Conservation (phyloP, 306 rosid species). For the Citrullus mucosospermus region DNA sequence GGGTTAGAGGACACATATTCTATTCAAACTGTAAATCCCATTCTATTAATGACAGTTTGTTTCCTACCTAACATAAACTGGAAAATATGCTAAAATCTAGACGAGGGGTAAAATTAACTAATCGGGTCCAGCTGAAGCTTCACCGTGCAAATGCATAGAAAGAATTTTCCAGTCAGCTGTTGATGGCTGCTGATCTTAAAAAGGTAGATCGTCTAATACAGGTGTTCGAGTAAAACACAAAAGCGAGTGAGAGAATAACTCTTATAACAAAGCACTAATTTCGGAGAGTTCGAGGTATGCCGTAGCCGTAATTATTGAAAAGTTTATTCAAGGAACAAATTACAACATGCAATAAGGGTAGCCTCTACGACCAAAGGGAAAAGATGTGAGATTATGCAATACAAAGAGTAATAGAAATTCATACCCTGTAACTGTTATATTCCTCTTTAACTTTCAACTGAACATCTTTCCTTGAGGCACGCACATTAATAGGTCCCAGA, state of each 20-base stretch:
- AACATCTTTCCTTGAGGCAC: slow-evolving; percentile 72
- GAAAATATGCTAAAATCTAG: background rate
- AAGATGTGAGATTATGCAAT: background rate
- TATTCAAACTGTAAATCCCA: background rate
- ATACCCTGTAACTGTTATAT: slow-evolving; percentile 86
- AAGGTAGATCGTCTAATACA: background rate
- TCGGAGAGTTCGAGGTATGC: background rate
- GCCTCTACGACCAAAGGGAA: background rate
- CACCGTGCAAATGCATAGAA: background rate
- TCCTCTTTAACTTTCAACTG: slow-evolving; percentile 96
- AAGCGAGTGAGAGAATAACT: background rate
- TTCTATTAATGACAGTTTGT: background rate
- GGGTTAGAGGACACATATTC: background rate
- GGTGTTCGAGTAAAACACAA: background rate
- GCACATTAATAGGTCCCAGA: slow-evolving; percentile 88
- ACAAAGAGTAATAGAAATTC: background rate
- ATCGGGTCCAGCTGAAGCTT: background rate
- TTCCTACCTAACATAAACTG: background rate
- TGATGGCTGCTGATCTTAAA: background rate
- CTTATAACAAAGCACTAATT: background rate
- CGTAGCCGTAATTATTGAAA: background rate
- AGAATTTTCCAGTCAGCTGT: background rate
- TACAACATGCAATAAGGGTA: background rate
- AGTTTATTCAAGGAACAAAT: background rate
- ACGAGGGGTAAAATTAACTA: background rate